Conservation (phyloP, 495 filamentous ascomycete genomes). For the Pyronema domesticum region DNA sequence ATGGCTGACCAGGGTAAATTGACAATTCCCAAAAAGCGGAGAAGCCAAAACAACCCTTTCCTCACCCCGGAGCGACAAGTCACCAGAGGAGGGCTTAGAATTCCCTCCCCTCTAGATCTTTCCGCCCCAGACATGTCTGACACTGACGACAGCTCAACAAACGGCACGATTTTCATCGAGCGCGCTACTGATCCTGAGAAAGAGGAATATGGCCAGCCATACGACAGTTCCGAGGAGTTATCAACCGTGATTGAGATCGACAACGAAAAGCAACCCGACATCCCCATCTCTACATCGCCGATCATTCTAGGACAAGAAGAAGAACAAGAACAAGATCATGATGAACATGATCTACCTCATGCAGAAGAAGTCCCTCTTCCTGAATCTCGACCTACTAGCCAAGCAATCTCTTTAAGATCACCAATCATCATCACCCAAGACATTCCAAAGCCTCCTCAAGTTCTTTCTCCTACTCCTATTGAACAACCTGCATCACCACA, state of each 20-base stretch:
- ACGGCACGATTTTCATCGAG: neutral
- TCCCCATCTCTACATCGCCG: neutral
- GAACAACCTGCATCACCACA: neutral
- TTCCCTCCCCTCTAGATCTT: neutral
- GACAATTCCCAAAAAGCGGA: constrained; percentile 18
- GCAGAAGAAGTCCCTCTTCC: neutral
- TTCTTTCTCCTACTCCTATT: neutral
- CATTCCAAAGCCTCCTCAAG: neutral
- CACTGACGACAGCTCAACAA: no score
- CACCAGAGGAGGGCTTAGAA: no score
- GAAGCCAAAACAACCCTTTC: constrained; percentile 5
- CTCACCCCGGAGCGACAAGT: constrained; percentile 2
- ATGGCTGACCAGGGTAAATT: constrained; percentile 7
- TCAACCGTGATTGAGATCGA: neutral
- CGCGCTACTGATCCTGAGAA: neutral
- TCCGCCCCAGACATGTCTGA: no score
- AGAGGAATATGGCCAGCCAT: neutral
- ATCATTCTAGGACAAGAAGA: neutral
- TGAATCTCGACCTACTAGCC: neutral
- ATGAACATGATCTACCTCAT: no score
- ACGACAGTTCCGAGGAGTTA: neutral
- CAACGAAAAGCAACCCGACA: neutral
- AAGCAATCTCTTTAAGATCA: neutral
- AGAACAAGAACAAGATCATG: neutral
- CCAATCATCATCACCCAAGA: neutral